phyloP scores from a whole-genome alignment of 2,329 filamentous ascomycete genomes.

The Scedosporium dehoogii region DNA sequence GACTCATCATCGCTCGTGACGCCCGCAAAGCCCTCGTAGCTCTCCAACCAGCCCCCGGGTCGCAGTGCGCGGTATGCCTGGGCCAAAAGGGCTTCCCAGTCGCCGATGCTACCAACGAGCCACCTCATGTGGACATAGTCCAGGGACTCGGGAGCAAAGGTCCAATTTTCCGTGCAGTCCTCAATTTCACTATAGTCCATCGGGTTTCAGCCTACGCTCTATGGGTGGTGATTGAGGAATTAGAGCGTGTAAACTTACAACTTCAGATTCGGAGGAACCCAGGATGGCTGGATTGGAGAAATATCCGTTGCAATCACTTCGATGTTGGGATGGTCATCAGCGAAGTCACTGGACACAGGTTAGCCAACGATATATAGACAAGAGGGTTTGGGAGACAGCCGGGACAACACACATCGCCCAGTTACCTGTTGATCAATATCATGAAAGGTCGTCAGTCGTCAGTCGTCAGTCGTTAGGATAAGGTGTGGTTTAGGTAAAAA shows the following conservation, averaged over 20 bases:
- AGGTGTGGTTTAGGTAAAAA: background rate
- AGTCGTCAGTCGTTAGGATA: too few species aligned
- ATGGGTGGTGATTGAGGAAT: too few species aligned
- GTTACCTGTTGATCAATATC: conserved; percentile 16
- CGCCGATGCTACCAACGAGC: conserved; percentile 43
- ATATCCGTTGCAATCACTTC: conserved; percentile 42
- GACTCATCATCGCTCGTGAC: conserved; percentile 15
- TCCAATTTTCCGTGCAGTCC: conserved; percentile 42
- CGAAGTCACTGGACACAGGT: conserved; percentile 33
- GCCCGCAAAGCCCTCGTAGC: conserved; percentile 24
- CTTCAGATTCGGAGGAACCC: conserved; percentile 18
- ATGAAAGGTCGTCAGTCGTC: background rate
- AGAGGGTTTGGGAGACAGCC: background rate
- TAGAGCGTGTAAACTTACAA: conserved; percentile 14
- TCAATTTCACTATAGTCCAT: conserved; percentile 34
- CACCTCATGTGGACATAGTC: conserved; percentile 53
- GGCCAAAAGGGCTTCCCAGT: conserved; percentile 43
- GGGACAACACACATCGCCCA: conserved; percentile 36
- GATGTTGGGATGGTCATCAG: conserved; percentile 31
- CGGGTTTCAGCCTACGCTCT: too few species aligned
- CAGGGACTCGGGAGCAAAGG: conserved; percentile 37
- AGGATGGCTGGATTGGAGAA: conserved; percentile 40
- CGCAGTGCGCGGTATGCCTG: conserved; percentile 38
- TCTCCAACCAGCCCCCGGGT: conserved; percentile 30
- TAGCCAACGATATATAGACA: background rate